These are phyloP conservation scores for Cutaneotrichosporon sp. DNA, from an alignment of 1,284 basidiomycete species.

Conservation along the genomic window DNA sequence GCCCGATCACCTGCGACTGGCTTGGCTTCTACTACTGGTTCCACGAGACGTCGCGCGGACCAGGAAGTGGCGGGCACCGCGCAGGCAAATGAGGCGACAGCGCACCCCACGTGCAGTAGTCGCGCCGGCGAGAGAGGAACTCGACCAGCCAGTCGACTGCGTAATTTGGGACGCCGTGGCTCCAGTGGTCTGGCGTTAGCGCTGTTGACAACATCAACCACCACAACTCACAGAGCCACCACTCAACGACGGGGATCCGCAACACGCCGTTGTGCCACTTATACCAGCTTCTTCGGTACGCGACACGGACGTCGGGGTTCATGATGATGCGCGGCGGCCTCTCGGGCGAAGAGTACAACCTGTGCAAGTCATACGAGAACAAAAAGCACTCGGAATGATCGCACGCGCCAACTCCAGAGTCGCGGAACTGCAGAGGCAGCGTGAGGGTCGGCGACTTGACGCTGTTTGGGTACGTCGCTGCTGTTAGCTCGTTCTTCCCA, in stretches of 20 bases:
- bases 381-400: constrained; percentile 61
- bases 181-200: constrained; percentile 31
- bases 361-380: constrained; percentile 60
- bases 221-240: constrained; percentile 54
- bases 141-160: constrained; percentile 37
- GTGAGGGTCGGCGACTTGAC: constrained; percentile 48
- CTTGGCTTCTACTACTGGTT: not conserved
- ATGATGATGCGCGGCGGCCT: constrained; percentile 54
- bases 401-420: constrained; percentile 55
- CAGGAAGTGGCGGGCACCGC: constrained; percentile 33
- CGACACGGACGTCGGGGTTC: constrained; percentile 56
- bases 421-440: constrained; percentile 57
- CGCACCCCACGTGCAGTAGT: constrained; percentile 42
- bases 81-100: constrained; percentile 25
- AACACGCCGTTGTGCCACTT: constrained; percentile 58
- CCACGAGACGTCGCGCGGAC: constrained; percentile 11
- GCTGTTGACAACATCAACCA: no score
- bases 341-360: constrained; percentile 52
- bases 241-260: constrained; percentile 55
- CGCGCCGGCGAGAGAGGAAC: constrained; percentile 22
- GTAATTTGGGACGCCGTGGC: constrained; percentile 26
- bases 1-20: not conserved
- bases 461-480: constrained; percentile 41
- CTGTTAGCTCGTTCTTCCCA: not conserved
- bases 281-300: constrained; percentile 55